Evolutionary conservation across 352 stramenopile species (phyloP).

Genomic region (Globisporangium spinosum): DNA sequence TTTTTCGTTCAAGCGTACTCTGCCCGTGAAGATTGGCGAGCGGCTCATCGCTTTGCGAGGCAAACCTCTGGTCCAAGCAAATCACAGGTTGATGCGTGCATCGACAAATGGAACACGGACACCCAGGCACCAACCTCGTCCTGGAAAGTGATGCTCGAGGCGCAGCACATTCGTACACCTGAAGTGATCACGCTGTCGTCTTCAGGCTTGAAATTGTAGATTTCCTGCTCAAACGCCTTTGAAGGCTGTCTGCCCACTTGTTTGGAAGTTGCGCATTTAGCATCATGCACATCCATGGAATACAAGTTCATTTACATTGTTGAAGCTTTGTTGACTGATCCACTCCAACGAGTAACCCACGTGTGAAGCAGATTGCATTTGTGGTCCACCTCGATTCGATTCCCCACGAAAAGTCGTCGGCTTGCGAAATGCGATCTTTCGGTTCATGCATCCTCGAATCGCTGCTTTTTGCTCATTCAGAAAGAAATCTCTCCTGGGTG

Average conservation of each 20-base stretch:
- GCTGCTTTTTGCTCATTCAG: not conserved
- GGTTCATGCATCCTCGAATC: not conserved
- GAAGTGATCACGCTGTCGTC: slow-evolving; percentile 7
- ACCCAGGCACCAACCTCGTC: slow-evolving; percentile 12
- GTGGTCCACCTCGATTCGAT: slow-evolving; percentile 1
- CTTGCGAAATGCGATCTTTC: slow-evolving; percentile 3
- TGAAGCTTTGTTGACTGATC: not conserved
- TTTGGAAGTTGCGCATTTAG: not conserved
- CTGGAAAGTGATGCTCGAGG: slow-evolving; percentile 15
- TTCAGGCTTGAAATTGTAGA: not conserved
- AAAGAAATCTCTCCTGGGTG: not conserved
- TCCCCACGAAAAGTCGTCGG: slow-evolving; percentile 4
- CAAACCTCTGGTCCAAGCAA: not conserved
- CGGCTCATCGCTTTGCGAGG: slow-evolving; percentile 5
- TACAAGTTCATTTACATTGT: not conserved
- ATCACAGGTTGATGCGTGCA: not conserved
- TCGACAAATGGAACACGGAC: slow-evolving; percentile 16
- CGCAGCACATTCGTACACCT: slow-evolving; percentile 16
- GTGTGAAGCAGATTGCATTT: not conserved
- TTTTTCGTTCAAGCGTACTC: slow-evolving; percentile 16
- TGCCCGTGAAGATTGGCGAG: slow-evolving; percentile 16
- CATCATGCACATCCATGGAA: not conserved
- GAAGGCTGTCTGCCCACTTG: not conserved
- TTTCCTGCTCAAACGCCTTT: not conserved
- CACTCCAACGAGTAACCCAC: too few species aligned